These are phyloP conservation scores for Hypomontagnella monticulosa DNA, from an alignment of 495 filamentous ascomycete genomes.

Conservation along the genomic window DNA sequence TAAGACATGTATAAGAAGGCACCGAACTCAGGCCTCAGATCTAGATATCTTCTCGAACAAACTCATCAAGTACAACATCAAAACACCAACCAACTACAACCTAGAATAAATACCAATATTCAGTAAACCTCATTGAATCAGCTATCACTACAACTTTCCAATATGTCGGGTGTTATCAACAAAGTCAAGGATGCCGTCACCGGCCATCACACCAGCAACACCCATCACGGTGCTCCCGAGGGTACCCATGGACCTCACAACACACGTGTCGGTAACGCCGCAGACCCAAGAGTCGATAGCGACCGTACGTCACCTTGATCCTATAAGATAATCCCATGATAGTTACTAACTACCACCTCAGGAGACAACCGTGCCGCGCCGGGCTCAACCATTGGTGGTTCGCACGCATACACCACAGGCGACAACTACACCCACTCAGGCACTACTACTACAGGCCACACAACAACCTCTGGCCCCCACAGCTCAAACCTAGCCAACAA, in stretches of 20 bases:
- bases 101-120: constrained; percentile 17
- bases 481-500: constrained; percentile 65
- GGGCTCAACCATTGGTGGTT: constrained; percentile 43
- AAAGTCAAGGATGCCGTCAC: constrained; percentile 78
- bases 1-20: constrained; percentile 28
- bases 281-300: constrained; percentile 60
- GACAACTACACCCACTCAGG: constrained; percentile 37
- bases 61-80: background rate
- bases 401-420: constrained; percentile 38
- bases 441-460: constrained; percentile 39
- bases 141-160: constrained; percentile 41
- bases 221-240: constrained; percentile 45
- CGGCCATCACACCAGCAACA: constrained; percentile 44
- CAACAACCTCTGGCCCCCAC: constrained; percentile 61
- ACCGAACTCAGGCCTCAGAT: background rate
- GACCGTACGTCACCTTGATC: constrained; percentile 42
- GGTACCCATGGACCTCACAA: constrained; percentile 56
- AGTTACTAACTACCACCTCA: background rate
- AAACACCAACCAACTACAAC: constrained; percentile 18
- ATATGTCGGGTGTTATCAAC: constrained; percentile 74
- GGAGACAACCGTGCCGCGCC: constrained; percentile 42
- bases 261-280: constrained; percentile 55
- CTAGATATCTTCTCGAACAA: no score
- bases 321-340: constrained; percentile 12
- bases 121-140: background rate